Conservation (phyloP, 768 basidiomycete genomes). For the Hemileccinum rubropunctum region DNA sequence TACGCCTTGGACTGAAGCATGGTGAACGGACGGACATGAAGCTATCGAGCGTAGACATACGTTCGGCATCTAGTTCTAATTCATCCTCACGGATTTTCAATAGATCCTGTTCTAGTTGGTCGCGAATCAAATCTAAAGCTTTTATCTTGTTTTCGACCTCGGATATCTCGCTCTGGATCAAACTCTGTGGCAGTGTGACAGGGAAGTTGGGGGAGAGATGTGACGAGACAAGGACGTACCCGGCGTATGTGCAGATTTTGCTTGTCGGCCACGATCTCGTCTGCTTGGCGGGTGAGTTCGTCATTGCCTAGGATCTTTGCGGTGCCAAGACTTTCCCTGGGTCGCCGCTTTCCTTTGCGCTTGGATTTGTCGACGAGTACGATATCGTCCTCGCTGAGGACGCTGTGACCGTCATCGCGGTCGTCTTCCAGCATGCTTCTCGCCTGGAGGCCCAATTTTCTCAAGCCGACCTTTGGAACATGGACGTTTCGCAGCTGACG, state of each 20-base stretch:
- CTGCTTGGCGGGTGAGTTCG: slow-evolving; percentile 78
- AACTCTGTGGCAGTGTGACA: slow-evolving; percentile 47
- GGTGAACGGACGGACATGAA: slow-evolving; percentile 5
- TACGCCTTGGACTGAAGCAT: slow-evolving; percentile 75
- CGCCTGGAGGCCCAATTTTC: slow-evolving; percentile 74
- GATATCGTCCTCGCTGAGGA: slow-evolving; percentile 75
- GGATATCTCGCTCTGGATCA: slow-evolving; percentile 81
- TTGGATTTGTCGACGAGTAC: slow-evolving; percentile 47
- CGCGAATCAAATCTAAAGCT: slow-evolving; percentile 75
- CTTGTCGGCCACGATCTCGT: slow-evolving; percentile 89
- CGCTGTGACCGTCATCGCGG: slow-evolving; percentile 58
- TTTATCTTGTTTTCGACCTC: slow-evolving; percentile 92
- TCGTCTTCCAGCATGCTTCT: slow-evolving; percentile 60
- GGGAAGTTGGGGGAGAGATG: slow-evolving; percentile 4
- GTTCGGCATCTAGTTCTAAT: slow-evolving; percentile 93
- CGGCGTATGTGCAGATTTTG: slow-evolving; percentile 87
- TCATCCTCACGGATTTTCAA: slow-evolving; percentile 92
- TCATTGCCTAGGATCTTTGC: slow-evolving; percentile 75
- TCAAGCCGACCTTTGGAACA: slow-evolving; percentile 71
- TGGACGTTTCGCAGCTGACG: slow-evolving; percentile 80
- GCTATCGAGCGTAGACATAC: slow-evolving; percentile 46
- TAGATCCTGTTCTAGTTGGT: slow-evolving; percentile 77
- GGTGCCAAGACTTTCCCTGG: slow-evolving; percentile 65
- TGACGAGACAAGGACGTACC: slow-evolving; percentile 40
- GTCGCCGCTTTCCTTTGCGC: slow-evolving; percentile 43